Base-by-base conservation (phyloP, 108 stramenopile genomes). In the Mayamaea pseudoterrestris region DNA sequence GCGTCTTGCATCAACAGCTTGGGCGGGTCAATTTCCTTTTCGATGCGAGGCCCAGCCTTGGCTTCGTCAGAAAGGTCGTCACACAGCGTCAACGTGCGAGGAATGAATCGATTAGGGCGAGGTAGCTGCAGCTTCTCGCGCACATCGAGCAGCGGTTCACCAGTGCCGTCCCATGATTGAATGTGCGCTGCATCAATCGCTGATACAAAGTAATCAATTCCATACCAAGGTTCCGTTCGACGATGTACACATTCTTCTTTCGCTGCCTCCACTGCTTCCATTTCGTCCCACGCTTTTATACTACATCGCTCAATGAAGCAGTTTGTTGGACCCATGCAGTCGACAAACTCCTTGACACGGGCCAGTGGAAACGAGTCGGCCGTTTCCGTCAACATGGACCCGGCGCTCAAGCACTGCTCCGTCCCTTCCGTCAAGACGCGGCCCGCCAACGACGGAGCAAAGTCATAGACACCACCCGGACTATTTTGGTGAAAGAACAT, bases 241-340 rank as follows among this genome's bases (percentile, higher is more conserved):
- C 56, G 58, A n/a, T n/a, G n/a, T n/a, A n/a, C n/a, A n/a, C n/a
- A n/a, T n/a, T n/a, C n/a, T n/a, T n/a, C n/a, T 29, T 66, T 63
- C 51, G 76, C 67, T 11, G 5, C 20, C 44, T 59, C 50, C 27
- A 32, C 40, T 11, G 47, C 44, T 53, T 43, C 53, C 29, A 63
- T 57, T 45, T 83, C 76, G 8, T 69, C 55, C 75, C 78, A 90
- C 1, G 83, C 83, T 5, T 27, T 50, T 39, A 78, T 48, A 52
- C 88, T 89, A 57, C 74, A 84, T 46, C 87, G 53, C 60, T 90
- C 88, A 36, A 90, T 59, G 23, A 90, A 52, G 34, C 82, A 90
- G 63, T 85, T 84, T 5, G 50, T 53, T 0, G 82, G 74, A 24
- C 37, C 31, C 12, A 89, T 53, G 12, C 37, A 40, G 12, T 69